Percentiles rank a stretch among this genome's conserved stretches.
These are phyloP conservation scores for Parafenestella ontariensis DNA, from an alignment of 2,329 filamentous ascomycete species.

Conservation along the genomic window DNA sequence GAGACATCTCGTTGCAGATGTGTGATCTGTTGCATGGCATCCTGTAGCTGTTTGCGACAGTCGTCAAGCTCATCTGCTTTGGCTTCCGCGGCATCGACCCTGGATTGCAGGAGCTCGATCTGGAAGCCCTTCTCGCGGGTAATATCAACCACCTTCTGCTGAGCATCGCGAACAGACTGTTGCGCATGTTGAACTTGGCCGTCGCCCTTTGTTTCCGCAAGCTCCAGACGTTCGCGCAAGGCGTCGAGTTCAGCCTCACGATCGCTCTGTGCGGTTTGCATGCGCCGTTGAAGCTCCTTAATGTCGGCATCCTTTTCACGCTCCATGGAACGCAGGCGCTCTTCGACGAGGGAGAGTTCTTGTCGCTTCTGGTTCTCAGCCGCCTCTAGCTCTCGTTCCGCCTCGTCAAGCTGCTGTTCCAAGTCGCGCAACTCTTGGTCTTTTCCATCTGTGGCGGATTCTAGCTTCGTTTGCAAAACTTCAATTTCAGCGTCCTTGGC, in stretches of 20 bases:
- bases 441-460: conserved; percentile 46
- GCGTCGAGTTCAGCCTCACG: conserved; percentile 52
- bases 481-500: conserved; percentile 55
- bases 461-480: conserved; percentile 50
- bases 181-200: conserved; percentile 51
- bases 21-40: conserved; percentile 44
- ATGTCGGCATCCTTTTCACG: conserved; percentile 49
- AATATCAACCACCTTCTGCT: conserved; percentile 46
- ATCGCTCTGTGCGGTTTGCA: conserved; percentile 39
- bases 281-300: conserved; percentile 44
- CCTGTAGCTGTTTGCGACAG: conserved; percentile 43
- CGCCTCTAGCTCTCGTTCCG: conserved; percentile 36
- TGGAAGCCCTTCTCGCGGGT: conserved; percentile 49
- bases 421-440: conserved; percentile 60
- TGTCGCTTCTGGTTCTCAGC: conserved; percentile 38
- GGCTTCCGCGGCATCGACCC: conserved; percentile 45
- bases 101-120: conserved; percentile 44
- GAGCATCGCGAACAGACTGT: conserved; percentile 49
- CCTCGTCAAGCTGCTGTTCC: conserved; percentile 49
- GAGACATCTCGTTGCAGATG: conserved; percentile 38
- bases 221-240: conserved; percentile 49
- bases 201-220: conserved; percentile 50
- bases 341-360: conserved; percentile 38
- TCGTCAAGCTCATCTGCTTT: conserved; percentile 47
- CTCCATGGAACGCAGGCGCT: conserved; percentile 40